phyloP scores from a whole-genome alignment of 257 asterid species.

The Solanum sejunctum region DNA sequence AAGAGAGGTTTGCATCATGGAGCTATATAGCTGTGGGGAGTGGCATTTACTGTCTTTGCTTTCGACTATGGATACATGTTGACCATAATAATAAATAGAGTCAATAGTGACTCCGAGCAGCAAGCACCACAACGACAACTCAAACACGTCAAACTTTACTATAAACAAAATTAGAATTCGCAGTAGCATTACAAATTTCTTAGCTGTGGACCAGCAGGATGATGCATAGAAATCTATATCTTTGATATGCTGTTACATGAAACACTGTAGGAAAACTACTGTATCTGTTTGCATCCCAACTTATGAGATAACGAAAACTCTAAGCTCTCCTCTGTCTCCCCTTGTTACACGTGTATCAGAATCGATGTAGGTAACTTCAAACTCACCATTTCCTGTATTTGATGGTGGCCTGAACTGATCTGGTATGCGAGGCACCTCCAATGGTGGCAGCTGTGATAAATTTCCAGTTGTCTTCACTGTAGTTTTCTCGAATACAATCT shows the following conservation, averaged over 20 bases:
- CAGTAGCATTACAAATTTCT: not conserved
- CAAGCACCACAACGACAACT: not conserved
- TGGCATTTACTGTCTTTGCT: not conserved
- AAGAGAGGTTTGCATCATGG: not conserved
- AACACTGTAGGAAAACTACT: not conserved
- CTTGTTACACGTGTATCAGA: constrained; percentile 71
- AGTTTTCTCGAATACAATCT: constrained; percentile 74
- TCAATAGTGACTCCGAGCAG: not conserved
- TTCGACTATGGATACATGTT: not conserved
- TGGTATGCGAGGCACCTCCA: constrained; percentile 72
- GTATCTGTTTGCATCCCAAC: not conserved
- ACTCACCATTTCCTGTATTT: constrained; percentile 65
- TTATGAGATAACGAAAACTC: constrained; percentile 76
- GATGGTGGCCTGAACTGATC: constrained; percentile 62
- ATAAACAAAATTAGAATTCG: not conserved
- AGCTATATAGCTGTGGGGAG: not conserved
- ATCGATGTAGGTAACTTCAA: constrained; percentile 77
- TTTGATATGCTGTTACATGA: not conserved
- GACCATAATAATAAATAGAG: not conserved
- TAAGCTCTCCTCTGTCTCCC: constrained; percentile 79
- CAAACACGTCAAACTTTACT: not conserved
- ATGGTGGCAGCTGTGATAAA: constrained; percentile 72
- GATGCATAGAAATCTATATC: not conserved
- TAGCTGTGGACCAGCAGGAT: not conserved
- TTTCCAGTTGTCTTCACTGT: constrained; percentile 74